Evolutionary conservation across 2,329 filamentous ascomycete species (phyloP), one percentile per base, ranked within the genome.

Genomic region (Septoria petroselini): DNA sequence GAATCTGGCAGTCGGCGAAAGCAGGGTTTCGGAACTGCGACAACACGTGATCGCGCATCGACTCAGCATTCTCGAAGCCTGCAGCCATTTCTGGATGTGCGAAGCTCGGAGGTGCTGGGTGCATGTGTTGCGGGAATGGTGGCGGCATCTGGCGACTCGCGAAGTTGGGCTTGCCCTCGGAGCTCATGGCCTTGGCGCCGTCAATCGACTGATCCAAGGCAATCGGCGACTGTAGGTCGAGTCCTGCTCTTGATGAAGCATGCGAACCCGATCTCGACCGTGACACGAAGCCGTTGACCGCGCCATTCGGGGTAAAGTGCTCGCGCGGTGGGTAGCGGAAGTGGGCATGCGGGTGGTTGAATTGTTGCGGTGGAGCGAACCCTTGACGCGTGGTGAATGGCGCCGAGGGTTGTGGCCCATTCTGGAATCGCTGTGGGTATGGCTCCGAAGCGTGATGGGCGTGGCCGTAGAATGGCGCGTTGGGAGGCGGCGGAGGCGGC

Each of bases 1-100:
- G 53, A n/a, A 69, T 39, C 25, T 57, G 54, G 39, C 64, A 67
- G 43, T 69, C 67, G 8, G 65, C 55, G 12, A 66, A 53, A 2
- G 58, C 53, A 7, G 59, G 51, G 34, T 60, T 62, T 9, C 54
- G 58, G 34, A 65, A 65, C 4, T 64, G 61, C 33, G 50, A 50
- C 2, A 53, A 45, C 7, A 68, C 44, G 43, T 68, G 62, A 37
- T 60, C 57, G 23, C 65, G 61, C 14, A 68, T 50, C 14, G 51
- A 54, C 41, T 65, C 57, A n/a, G 61, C 53, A 52, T 65, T 66
- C 17, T 65, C 62, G 15, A 61, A 43, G 12, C 52, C 50, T 18
- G 44, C 41, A 14, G 53, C 45, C n/a, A 58, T 41, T 4, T 60
- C 60, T 14, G 59, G 58, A 25, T 56, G 55, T 1, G 50, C 50